Evolutionary conservation across 2,329 filamentous ascomycete genomes (phyloP).

Genomic region (Epichloe amarillans): DNA sequence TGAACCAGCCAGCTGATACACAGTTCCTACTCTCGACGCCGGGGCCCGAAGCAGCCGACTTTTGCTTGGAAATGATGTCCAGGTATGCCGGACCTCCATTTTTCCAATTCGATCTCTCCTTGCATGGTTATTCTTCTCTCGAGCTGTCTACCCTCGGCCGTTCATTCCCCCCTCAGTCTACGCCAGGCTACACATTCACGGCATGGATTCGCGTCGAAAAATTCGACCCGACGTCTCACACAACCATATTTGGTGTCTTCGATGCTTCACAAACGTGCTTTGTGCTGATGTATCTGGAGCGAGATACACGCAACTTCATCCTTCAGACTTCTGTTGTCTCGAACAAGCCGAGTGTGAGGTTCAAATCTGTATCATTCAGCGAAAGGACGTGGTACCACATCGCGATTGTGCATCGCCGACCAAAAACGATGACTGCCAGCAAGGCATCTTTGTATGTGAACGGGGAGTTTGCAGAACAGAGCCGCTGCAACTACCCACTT

Average conservation of each 20-base stretch:
- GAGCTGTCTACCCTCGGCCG: constrained; percentile 79
- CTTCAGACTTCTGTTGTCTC: constrained; percentile 89
- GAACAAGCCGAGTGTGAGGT: constrained; percentile 76
- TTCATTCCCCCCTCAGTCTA: constrained; percentile 72
- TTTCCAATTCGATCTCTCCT: constrained; percentile 86
- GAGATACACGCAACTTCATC: constrained; percentile 86
- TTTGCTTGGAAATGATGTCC: constrained; percentile 60
- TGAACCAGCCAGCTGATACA: constrained; percentile 70
- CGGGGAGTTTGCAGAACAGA: constrained; percentile 85
- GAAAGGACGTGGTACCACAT: constrained; percentile 85
- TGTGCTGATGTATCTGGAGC: constrained; percentile 83
- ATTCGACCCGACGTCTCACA: constrained; percentile 76
- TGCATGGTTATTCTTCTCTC: constrained; percentile 78
- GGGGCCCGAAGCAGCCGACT: constrained; percentile 46
- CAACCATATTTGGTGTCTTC: constrained; percentile 90
- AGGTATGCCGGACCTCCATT: constrained; percentile 66
- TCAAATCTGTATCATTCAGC: constrained; percentile 70
- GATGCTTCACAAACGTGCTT: constrained; percentile 89
- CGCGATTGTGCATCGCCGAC: constrained; percentile 69
- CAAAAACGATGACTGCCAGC: constrained; percentile 60
- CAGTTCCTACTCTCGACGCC: constrained; percentile 52
- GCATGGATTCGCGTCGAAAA: constrained; percentile 81
- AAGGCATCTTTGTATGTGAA: constrained; percentile 84
- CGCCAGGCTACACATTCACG: constrained; percentile 78
- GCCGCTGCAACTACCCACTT: constrained; percentile 80